phyloP scores from a whole-genome alignment of 1,284 basidiomycete species.

The Cutaneotrichosporon sp. region DNA sequence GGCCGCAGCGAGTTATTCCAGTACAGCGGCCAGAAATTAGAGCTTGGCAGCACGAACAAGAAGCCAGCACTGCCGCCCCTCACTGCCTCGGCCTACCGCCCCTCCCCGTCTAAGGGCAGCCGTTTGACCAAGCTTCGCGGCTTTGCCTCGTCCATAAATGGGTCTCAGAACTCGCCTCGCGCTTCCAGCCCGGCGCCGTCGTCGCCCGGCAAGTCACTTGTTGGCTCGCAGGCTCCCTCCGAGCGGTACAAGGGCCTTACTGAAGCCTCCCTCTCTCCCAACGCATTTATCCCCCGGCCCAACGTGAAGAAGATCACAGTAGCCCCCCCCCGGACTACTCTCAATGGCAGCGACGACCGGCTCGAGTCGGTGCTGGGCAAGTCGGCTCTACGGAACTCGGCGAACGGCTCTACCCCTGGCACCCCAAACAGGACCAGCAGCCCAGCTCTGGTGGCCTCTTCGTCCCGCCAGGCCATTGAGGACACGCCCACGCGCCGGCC shows the following conservation, averaged over 20 bases:
- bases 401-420: constrained; percentile 49
- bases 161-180: constrained; percentile 17
- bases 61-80: constrained; percentile 50
- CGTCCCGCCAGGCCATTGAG: constrained; percentile 17
- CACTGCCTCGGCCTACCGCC: constrained; percentile 47
- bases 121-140: constrained; percentile 51
- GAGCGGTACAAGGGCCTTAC: constrained; percentile 54
- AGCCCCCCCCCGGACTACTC: constrained; percentile 55
- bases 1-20: constrained; percentile 63
- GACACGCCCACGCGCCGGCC: constrained; percentile 23
- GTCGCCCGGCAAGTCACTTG: constrained; percentile 25
- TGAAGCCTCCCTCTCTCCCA: constrained; percentile 53
- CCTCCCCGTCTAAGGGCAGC: constrained; percentile 43
- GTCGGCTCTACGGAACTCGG: constrained; percentile 38
- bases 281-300: constrained; percentile 64
- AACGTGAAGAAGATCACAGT: constrained; percentile 94
- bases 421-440: constrained; percentile 35
- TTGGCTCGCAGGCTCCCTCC: constrained; percentile 33
- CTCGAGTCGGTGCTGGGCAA: constrained; percentile 45
- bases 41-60: constrained; percentile 45
- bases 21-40: constrained; percentile 43
- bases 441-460: constrained; percentile 55
- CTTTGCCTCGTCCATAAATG: constrained; percentile 49
- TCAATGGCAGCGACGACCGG: constrained; percentile 32
- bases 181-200: constrained; percentile 38